phyloP scores from a whole-genome alignment of 768 basidiomycete species.

The Russula abietina region DNA sequence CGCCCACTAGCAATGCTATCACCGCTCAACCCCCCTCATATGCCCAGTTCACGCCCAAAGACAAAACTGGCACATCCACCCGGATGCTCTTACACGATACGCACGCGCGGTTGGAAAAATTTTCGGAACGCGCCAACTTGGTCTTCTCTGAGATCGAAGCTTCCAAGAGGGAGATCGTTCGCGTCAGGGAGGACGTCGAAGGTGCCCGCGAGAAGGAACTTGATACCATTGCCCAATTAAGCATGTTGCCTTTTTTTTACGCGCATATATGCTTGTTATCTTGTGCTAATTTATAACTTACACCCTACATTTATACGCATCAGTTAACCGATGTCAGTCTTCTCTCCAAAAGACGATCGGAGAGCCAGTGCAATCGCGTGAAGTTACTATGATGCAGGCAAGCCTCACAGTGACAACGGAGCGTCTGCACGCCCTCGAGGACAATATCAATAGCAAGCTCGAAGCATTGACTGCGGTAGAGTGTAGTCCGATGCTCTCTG shows the following conservation, averaged over 20 bases:
- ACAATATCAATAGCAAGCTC: constrained; percentile 25
- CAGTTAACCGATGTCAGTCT: constrained; percentile 60
- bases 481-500: neutral
- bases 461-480: constrained; percentile 19
- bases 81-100: constrained; percentile 70
- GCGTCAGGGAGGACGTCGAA: constrained; percentile 52
- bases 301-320: constrained; percentile 1
- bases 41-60: constrained; percentile 41
- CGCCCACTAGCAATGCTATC: constrained; percentile 23
- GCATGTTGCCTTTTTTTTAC: constrained; percentile 34
- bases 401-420: constrained; percentile 19
- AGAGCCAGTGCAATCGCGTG: constrained; percentile 44
- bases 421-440: constrained; percentile 27
- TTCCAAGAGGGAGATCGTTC: constrained; percentile 46
- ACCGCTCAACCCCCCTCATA: constrained; percentile 36
- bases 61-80: constrained; percentile 64
- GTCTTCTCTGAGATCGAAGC: constrained; percentile 47
- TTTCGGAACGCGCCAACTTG: constrained; percentile 50
- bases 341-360: constrained; percentile 56
- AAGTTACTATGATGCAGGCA: constrained; percentile 22
- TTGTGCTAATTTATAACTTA: neutral
- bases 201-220: constrained; percentile 51
- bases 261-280: constrained; percentile 26
- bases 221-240: constrained; percentile 50
- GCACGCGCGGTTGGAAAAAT: constrained; percentile 62